A percentile compares a stretch with the other conserved stretches of the same genome.
These are phyloP conservation scores for Xylaria sp. DNA, from an alignment of 2,329 filamentous ascomycete species.

Conservation along the genomic window DNA sequence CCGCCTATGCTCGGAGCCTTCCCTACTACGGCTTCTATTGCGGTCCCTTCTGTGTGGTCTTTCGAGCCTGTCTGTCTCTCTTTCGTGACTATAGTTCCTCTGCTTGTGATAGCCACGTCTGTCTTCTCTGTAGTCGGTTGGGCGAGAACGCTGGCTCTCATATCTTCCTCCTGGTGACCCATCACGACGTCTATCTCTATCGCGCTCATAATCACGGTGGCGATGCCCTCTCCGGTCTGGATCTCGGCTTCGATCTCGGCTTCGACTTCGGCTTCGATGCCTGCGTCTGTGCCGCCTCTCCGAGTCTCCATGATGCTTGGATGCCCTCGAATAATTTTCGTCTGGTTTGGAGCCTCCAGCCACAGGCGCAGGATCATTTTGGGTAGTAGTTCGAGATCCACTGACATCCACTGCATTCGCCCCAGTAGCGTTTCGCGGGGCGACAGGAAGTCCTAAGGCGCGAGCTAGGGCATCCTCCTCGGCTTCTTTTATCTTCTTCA, in stretches of 20 bases:
- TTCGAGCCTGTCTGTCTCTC: slow-evolving; percentile 35
- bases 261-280: slow-evolving; percentile 51
- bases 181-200: slow-evolving; percentile 45
- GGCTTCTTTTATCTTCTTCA: slow-evolving; percentile 81
- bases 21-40: slow-evolving; percentile 43
- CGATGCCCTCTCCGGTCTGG: slow-evolving; percentile 48
- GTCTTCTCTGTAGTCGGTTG: slow-evolving; percentile 59
- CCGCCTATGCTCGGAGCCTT: slow-evolving; percentile 37
- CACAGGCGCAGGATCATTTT: slow-evolving; percentile 34
- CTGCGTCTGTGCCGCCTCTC: slow-evolving; percentile 52
- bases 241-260: slow-evolving; percentile 43
- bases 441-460: slow-evolving; percentile 82
- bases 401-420: slow-evolving; percentile 76
- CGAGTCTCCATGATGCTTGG: slow-evolving; percentile 47
- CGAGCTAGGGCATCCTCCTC: slow-evolving; percentile 91
- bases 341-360: slow-evolving; percentile 35
- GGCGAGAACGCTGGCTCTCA: slow-evolving; percentile 38
- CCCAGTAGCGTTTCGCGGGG: slow-evolving; percentile 67
- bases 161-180: slow-evolving; percentile 46
- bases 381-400: slow-evolving; percentile 49
- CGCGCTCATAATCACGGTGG: slow-evolving; percentile 47
- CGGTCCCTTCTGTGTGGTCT: slow-evolving; percentile 39
- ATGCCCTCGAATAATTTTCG: slow-evolving; percentile 39
- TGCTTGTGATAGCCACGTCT: slow-evolving; percentile 56
- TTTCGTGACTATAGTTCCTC: slow-evolving; percentile 41